These are phyloP conservation scores for Lepiota subincarnata DNA, from an alignment of 768 basidiomycete genomes.

Conservation along the genomic window DNA sequence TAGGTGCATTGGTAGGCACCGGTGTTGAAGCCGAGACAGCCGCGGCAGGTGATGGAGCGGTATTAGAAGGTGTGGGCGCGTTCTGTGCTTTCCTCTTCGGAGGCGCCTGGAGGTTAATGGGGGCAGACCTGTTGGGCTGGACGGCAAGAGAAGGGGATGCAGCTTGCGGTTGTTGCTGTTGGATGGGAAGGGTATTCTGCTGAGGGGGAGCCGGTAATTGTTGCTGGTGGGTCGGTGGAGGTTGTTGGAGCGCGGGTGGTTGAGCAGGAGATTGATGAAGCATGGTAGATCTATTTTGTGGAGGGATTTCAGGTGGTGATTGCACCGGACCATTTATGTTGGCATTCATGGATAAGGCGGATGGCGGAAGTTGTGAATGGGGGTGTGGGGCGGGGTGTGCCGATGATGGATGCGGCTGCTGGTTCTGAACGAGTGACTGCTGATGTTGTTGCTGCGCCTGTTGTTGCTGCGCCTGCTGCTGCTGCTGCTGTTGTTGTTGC, in stretches of 20 bases:
- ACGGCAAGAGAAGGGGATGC: slow-evolving; percentile 8
- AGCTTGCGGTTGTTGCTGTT: slow-evolving; percentile 20
- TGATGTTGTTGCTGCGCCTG: slow-evolving; percentile 11
- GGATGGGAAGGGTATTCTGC: slow-evolving; percentile 18
- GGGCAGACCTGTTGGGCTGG: background rate
- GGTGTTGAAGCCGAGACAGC: slow-evolving; percentile 44
- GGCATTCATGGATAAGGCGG: slow-evolving; percentile 12
- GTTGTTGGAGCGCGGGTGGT: slow-evolving; percentile 16
- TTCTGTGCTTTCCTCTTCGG: slow-evolving; percentile 3
- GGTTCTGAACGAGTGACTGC: slow-evolving; percentile 8
- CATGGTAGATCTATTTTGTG: slow-evolving; percentile 11
- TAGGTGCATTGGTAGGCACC: slow-evolving; percentile 39
- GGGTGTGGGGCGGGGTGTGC: slow-evolving; percentile 3
- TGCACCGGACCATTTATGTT: slow-evolving; percentile 12
- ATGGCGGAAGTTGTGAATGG: slow-evolving; percentile 4
- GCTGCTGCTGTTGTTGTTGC: slow-evolving; percentile 13
- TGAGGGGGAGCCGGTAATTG: slow-evolving; percentile 16
- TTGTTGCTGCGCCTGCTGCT: slow-evolving; percentile 4
- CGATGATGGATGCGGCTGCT: slow-evolving; percentile 6
- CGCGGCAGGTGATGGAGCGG: slow-evolving; percentile 18
- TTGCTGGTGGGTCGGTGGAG: slow-evolving; percentile 19
- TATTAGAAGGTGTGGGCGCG: slow-evolving; percentile 5
- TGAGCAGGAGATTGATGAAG: slow-evolving; percentile 5
- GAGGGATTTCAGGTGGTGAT: slow-evolving; percentile 13
- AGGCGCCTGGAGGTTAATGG: slow-evolving; percentile 9